phyloP scores from a whole-genome alignment of 176 grass and related monocot genomes.

The Oryza australiensis region DNA sequence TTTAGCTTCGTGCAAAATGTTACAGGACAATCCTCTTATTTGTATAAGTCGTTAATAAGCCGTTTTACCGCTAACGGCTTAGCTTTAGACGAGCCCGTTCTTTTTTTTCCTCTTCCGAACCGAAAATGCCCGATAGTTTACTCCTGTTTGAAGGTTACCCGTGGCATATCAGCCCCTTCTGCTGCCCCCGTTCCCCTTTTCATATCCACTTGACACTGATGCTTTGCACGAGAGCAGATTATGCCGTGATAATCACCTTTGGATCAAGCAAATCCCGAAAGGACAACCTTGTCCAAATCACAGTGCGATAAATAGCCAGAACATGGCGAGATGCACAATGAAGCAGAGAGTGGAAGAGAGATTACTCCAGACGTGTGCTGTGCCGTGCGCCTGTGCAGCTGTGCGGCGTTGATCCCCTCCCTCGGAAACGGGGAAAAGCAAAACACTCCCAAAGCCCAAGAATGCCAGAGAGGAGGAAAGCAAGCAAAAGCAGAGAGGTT shows the following conservation, averaged over 20 bases:
- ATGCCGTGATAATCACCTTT: constrained; percentile 18
- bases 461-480: constrained; percentile 8
- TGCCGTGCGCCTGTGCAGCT: too few species aligned
- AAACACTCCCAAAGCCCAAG: constrained; percentile 4
- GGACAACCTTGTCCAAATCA: constrained; percentile 8
- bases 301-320: neutral
- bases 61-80: too few species aligned
- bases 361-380: too few species aligned
- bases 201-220: neutral
- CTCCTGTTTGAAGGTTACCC: neutral
- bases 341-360: too few species aligned
- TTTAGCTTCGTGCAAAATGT: too few species aligned
- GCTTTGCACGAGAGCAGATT: neutral
- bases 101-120: too few species aligned
- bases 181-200: neutral
- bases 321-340: neutral
- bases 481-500: neutral
- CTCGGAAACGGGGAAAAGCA: constrained; percentile 20
- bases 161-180: neutral
- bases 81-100: too few species aligned
- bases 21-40: too few species aligned
- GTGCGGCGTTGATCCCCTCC: neutral
- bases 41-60: too few species aligned
- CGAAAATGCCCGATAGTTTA: too few species aligned
- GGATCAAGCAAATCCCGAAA: constrained; percentile 21